phyloP scores from a whole-genome alignment of 768 basidiomycete species.

The Tylopilus rubrobrunneus region DNA sequence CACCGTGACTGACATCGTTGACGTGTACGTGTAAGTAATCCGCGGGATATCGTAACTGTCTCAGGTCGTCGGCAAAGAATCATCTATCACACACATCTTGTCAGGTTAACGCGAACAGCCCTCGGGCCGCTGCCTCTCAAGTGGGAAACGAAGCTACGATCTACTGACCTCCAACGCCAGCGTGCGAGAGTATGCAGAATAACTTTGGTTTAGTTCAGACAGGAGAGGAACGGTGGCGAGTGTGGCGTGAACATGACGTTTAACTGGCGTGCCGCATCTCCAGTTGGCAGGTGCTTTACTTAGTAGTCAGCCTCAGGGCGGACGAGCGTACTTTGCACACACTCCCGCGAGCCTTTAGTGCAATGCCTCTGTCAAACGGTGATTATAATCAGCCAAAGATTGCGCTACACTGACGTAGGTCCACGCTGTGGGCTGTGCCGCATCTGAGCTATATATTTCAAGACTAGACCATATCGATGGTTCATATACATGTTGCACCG shows the following conservation, averaged over 20 bases:
- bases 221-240: not conserved
- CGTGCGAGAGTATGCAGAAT: too few species aligned
- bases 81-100: not conserved
- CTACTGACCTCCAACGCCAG: too few species aligned
- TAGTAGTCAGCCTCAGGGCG: not conserved
- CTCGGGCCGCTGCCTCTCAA: not conserved
- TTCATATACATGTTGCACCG: not conserved
- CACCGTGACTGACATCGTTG: not conserved
- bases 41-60: not conserved
- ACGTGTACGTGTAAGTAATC: not conserved
- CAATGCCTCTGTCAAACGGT: not conserved
- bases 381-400: not conserved
- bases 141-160: not conserved
- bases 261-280: not conserved
- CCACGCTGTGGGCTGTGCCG: not conserved
- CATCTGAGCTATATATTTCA: not conserved
- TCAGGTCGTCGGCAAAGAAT: not conserved
- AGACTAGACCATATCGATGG: not conserved
- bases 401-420: not conserved
- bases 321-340: not conserved
- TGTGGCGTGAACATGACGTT: too few species aligned
- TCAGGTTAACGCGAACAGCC: not conserved
- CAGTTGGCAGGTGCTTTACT: not conserved
- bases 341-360: slow-evolving; percentile 19
- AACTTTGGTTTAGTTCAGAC: not conserved